These are phyloP conservation scores for Babesia sp. DNA, from an alignment of 169 alveolate species.

Conservation along the genomic window DNA sequence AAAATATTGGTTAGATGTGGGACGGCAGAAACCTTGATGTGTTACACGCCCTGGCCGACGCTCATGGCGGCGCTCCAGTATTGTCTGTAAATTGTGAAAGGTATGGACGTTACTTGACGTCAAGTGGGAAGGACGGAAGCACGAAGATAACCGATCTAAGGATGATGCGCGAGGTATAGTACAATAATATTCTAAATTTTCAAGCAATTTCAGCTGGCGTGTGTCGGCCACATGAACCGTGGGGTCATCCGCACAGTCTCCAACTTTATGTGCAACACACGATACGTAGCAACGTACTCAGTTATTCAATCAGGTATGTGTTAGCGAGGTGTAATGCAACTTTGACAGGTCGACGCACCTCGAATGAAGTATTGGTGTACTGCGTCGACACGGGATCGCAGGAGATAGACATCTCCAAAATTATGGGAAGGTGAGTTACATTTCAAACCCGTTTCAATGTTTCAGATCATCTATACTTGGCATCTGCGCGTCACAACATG, in stretches of 20 bases:
- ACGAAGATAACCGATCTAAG: slow-evolving; percentile 73
- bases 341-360: slow-evolving; percentile 1
- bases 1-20: slow-evolving; percentile 31
- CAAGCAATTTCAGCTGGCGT: neutral
- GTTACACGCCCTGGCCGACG: slow-evolving; percentile 51
- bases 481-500: slow-evolving; percentile 12
- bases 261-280: slow-evolving; percentile 28
- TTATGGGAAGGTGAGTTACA: slow-evolving; percentile 13
- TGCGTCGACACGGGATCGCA: slow-evolving; percentile 25
- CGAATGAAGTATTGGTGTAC: slow-evolving; percentile 23
- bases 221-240: neutral
- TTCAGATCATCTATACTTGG: neutral
- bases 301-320: slow-evolving; percentile 6
- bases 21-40: slow-evolving; percentile 71
- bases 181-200: no score
- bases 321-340: neutral
- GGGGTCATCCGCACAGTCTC: slow-evolving; percentile 7
- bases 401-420: slow-evolving; percentile 26
- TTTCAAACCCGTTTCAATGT: neutral
- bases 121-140: slow-evolving; percentile 75
- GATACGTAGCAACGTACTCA: slow-evolving; percentile 11
- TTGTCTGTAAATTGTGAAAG: slow-evolving; percentile 64
- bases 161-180: slow-evolving; percentile 63
- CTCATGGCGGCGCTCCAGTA: slow-evolving; percentile 69
- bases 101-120: slow-evolving; percentile 55